Percentiles rank a stretch among this genome's conserved stretches.
Conservation (phyloP, 2,329 filamentous ascomycete genomes). For the Chaetomium olivaceum region DNA sequence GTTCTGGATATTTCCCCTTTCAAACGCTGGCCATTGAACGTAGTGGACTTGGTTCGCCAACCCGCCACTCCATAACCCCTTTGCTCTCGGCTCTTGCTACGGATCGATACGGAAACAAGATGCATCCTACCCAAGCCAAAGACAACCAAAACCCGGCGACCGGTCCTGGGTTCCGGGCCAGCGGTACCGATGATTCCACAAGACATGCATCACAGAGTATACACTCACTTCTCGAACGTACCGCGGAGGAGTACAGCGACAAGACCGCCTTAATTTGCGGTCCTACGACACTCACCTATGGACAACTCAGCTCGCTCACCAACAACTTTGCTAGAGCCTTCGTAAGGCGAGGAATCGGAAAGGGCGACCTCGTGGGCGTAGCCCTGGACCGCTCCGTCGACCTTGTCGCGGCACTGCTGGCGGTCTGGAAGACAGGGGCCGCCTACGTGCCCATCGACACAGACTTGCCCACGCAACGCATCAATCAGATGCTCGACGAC, state of each 20-base stretch:
- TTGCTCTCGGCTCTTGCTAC: background rate
- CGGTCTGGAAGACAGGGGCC: background rate
- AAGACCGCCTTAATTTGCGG: background rate
- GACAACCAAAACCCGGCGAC: background rate
- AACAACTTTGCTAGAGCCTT: background rate
- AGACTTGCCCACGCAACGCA: background rate
- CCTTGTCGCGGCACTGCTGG: background rate
- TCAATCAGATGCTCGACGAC: background rate
- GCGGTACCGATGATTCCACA: background rate
- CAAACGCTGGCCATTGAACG: background rate
- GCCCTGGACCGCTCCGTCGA: background rate
- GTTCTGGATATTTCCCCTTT: background rate
- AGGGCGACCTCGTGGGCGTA: background rate
- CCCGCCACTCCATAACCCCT: background rate
- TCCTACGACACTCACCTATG: background rate
- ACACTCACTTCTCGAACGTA: background rate
- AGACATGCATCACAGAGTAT: background rate
- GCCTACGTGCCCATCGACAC: background rate
- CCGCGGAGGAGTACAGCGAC: background rate
- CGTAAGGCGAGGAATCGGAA: background rate
- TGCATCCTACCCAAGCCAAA: background rate
- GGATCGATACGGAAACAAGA: background rate
- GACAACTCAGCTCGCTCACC: background rate
- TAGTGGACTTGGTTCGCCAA: background rate
- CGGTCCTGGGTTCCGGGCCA: background rate